These are phyloP conservation scores for Acrocalymma vagum DNA, from an alignment of 2,329 filamentous ascomycete genomes.

Conservation along the genomic window DNA sequence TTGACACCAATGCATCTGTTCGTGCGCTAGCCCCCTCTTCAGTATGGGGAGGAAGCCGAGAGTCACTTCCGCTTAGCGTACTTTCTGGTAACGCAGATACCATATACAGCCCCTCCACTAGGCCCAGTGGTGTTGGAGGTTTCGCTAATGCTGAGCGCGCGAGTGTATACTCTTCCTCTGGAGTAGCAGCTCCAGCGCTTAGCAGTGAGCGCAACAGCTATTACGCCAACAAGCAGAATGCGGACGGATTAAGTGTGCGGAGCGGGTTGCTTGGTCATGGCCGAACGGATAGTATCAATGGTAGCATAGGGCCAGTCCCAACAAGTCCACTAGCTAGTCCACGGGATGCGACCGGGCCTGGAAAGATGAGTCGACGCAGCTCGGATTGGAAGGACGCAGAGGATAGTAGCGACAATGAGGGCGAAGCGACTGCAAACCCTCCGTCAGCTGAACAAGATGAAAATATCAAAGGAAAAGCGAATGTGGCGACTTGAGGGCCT, in stretches of 20 bases:
- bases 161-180: conserved; percentile 82
- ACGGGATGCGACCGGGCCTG: conserved; percentile 42
- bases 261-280: conserved; percentile 81
- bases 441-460: too few relatives aligned
- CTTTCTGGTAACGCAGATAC: conserved; percentile 71
- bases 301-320: conserved; percentile 69
- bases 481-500: too few relatives aligned
- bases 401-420: conserved; percentile 37
- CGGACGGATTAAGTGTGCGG: conserved; percentile 78
- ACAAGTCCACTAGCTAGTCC: conserved; percentile 70
- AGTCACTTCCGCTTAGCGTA: conserved; percentile 80
- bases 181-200: conserved; percentile 66
- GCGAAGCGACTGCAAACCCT: too few relatives aligned
- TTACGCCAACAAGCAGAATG: conserved; percentile 64
- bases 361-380: conserved; percentile 41
- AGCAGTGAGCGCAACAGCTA: conserved; percentile 85
- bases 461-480: neutral
- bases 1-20: conserved; percentile 87
- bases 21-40: conserved; percentile 84
- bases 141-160: conserved; percentile 71
- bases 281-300: conserved; percentile 81
- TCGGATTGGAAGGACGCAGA: conserved; percentile 46
- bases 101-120: conserved; percentile 61
- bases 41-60: conserved; percentile 81
- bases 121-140: conserved; percentile 60